phyloP scores from a whole-genome alignment of 805 yeast genomes.

The Wickerhamomyces silvicola region DNA sequence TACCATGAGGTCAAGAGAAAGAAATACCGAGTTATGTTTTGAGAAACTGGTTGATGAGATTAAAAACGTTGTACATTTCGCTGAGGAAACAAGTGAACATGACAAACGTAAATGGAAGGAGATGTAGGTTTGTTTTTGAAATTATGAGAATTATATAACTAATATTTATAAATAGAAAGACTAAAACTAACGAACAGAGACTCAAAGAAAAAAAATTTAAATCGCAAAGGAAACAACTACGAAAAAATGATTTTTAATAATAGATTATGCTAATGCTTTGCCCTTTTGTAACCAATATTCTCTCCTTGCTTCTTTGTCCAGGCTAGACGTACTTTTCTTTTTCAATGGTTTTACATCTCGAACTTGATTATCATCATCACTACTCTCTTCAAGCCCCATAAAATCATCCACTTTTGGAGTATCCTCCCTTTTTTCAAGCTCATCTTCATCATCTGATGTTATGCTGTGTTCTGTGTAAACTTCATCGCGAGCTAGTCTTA shows the following conservation, averaged over 20 bases:
- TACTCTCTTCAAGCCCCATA: conserved; percentile 23
- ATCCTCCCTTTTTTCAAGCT: conserved; percentile 8
- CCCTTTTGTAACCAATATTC: conserved; percentile 37
- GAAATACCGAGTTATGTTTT: conserved; percentile 53
- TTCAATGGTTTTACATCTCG: conserved; percentile 14
- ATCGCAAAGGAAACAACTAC: conserved; percentile 31
- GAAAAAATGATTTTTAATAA: conserved; percentile 15
- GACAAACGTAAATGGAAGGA: conserved; percentile 46
- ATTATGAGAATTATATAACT: not conserved
- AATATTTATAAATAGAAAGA: conserved; percentile 6
- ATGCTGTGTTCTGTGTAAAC: conserved; percentile 18
- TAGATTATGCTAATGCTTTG: conserved; percentile 10
- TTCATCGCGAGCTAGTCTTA: conserved; percentile 19
- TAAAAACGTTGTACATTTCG: conserved; percentile 38
- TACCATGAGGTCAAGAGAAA: conserved; percentile 47
- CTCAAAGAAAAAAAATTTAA: conserved; percentile 29
- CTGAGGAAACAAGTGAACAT: conserved; percentile 40
- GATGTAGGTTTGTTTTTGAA: conserved; percentile 9
- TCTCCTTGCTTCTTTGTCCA: conserved; percentile 17
- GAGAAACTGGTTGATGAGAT: conserved; percentile 51
- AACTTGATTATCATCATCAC: conserved; percentile 20
- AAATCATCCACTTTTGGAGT: conserved; percentile 12
- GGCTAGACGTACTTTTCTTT: conserved; percentile 7
- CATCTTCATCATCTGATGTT: conserved; percentile 11
- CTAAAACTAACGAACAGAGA: conserved; percentile 28